Conservation (phyloP, 345 rosid genomes). For the Abelmoschus esculentus region DNA sequence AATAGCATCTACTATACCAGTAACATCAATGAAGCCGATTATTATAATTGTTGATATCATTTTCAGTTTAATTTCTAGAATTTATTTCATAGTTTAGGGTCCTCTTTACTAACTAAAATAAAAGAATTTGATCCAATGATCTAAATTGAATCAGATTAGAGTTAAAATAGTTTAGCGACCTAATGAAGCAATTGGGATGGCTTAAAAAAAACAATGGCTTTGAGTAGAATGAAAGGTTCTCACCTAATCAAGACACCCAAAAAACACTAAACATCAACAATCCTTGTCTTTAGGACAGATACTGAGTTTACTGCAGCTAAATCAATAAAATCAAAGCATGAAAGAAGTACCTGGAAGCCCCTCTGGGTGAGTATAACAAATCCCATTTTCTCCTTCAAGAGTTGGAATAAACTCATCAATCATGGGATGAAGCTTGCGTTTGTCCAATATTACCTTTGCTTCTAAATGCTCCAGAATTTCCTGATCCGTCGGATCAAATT, state of each 20-base stretch:
- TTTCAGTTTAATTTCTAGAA: too few relatives aligned
- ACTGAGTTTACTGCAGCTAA: not conserved
- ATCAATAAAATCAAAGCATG: not conserved
- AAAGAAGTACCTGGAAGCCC: conserved; percentile 63
- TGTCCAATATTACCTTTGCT: conserved; percentile 56
- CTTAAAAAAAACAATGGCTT: not conserved
- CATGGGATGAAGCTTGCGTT: conserved; percentile 60
- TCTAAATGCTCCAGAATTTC: conserved; percentile 83
- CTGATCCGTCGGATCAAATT: conserved; percentile 84
- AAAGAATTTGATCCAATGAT: too few relatives aligned
- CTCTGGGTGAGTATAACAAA: conserved; percentile 91
- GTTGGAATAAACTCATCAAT: conserved; percentile 85
- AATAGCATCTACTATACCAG: too few relatives aligned
- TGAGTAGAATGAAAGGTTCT: conserved; percentile 6
- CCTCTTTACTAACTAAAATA: too few relatives aligned
- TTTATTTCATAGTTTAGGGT: too few relatives aligned
- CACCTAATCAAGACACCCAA: not conserved
- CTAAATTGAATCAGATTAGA: too few relatives aligned
- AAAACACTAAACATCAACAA: not conserved
- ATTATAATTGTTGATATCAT: too few relatives aligned
- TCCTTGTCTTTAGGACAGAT: not conserved
- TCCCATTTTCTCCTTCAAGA: conserved; percentile 79
- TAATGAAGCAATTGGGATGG: not conserved
- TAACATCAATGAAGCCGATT: too few relatives aligned
- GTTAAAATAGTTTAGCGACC: too few relatives aligned